Evolutionary conservation across 2,329 filamentous ascomycete species (phyloP).

Genomic region (Claviceps paspali): DNA sequence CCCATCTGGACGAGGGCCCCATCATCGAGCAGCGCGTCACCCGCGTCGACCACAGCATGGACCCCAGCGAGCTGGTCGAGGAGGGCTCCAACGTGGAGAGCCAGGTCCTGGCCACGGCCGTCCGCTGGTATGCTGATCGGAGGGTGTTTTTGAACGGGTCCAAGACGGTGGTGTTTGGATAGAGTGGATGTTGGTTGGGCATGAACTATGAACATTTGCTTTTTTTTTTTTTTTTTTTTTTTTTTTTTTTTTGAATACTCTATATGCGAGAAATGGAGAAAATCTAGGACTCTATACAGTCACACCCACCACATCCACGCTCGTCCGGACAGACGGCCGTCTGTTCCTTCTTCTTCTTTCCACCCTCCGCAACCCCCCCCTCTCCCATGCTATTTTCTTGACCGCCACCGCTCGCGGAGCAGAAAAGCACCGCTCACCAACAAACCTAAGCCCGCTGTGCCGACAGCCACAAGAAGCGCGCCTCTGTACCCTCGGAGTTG

Average conservation of each 20-base stretch:
- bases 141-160: slow-evolving; percentile 62
- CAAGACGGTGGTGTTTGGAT: slow-evolving; percentile 62
- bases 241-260: no score
- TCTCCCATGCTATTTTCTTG: no score
- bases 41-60: slow-evolving; percentile 62
- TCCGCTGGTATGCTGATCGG: slow-evolving; percentile 72
- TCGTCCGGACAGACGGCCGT: no score
- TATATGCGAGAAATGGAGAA: no score
- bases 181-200: neutral
- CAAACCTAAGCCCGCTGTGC: slow-evolving; percentile 15
- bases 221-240: no score
- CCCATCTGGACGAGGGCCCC: slow-evolving; percentile 70
- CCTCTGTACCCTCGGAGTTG: slow-evolving; percentile 8
- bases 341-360: no score
- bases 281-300: no score
- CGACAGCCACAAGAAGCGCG: slow-evolving; percentile 21
- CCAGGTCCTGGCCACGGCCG: slow-evolving; percentile 64
- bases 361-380: neutral
- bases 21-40: slow-evolving; percentile 78
- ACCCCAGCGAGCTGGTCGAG: slow-evolving; percentile 59
- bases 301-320: no score
- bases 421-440: slow-evolving; percentile 4
- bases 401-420: slow-evolving; percentile 1
- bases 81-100: slow-evolving; percentile 76
- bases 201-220: no score